These are phyloP conservation scores for Cladophialophora yegresii DNA, from an alignment of 2,329 filamentous ascomycete genomes.

Conservation along the genomic window DNA sequence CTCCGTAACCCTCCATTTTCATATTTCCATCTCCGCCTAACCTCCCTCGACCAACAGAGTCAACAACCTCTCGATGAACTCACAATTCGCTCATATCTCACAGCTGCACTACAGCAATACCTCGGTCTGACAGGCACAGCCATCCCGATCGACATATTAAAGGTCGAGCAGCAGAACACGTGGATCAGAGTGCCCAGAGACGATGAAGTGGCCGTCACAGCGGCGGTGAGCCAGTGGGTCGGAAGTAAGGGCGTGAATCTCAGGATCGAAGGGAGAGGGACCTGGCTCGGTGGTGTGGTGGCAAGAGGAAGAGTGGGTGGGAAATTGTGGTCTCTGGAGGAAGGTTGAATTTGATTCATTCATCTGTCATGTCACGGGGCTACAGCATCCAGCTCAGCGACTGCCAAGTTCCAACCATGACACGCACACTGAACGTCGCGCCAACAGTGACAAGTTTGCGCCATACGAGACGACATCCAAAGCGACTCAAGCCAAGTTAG, in stretches of 20 bases:
- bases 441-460: neutral
- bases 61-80: conserved; percentile 45
- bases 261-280: conserved; percentile 31
- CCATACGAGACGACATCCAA: neutral
- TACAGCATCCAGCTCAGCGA: neutral
- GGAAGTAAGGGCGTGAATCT: conserved; percentile 33
- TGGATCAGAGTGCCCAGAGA: conserved; percentile 52
- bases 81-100: conserved; percentile 50
- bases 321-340: conserved; percentile 30
- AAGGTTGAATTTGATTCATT: neutral
- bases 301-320: conserved; percentile 14
- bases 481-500: neutral
- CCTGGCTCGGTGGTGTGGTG: conserved; percentile 34
- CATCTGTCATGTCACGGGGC: neutral
- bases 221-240: conserved; percentile 51
- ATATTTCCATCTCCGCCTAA: conserved; percentile 39
- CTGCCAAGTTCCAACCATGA: neutral
- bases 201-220: conserved; percentile 48
- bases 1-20: conserved; percentile 38
- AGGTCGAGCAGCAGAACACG: conserved; percentile 39
- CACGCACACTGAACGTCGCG: neutral
- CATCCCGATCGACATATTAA: conserved; percentile 52
- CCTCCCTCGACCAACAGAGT: conserved; percentile 16
- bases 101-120: conserved; percentile 51
- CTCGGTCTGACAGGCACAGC: conserved; percentile 51